Evolutionary conservation across 164 flowering plant species (phyloP).

Genomic region (Liriodendron chinense): DNA sequence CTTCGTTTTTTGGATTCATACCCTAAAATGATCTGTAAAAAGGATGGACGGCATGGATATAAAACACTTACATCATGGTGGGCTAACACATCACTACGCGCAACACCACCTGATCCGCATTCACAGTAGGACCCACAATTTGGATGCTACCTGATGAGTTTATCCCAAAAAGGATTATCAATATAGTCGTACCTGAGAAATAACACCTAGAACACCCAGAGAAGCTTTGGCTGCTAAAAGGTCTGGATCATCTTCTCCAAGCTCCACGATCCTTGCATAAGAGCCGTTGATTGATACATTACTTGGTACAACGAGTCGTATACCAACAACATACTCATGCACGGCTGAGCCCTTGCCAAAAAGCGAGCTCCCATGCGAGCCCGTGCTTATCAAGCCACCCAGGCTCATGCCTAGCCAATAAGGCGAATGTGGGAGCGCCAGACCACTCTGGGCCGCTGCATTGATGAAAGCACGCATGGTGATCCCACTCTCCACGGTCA

Average conservation of each 20-base stretch:
- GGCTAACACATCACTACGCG: too few species aligned
- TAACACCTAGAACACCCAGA: neutral
- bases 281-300: neutral
- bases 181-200: neutral
- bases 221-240: neutral
- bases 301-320: neutral
- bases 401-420: neutral
- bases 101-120: too few species aligned
- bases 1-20: too few species aligned
- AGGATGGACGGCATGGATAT: too few species aligned
- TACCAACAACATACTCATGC: neutral
- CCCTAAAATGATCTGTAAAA: too few species aligned
- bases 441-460: neutral
- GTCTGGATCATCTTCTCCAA: neutral
- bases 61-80: too few species aligned
- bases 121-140: too few species aligned
- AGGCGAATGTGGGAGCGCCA: neutral
- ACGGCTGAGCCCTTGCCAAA: neutral
- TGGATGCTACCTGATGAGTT: too few species aligned
- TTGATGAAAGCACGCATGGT: constrained; percentile 2
- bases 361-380: neutral
- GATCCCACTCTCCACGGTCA: constrained; percentile 45
- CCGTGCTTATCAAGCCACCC: neutral
- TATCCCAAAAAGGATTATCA: too few species aligned
- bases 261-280: neutral